A percentile compares a stretch with the other conserved stretches of the same genome.
phyloP scores from a whole-genome alignment of 495 filamentous ascomycete species.

The Penicillium alfredii region DNA sequence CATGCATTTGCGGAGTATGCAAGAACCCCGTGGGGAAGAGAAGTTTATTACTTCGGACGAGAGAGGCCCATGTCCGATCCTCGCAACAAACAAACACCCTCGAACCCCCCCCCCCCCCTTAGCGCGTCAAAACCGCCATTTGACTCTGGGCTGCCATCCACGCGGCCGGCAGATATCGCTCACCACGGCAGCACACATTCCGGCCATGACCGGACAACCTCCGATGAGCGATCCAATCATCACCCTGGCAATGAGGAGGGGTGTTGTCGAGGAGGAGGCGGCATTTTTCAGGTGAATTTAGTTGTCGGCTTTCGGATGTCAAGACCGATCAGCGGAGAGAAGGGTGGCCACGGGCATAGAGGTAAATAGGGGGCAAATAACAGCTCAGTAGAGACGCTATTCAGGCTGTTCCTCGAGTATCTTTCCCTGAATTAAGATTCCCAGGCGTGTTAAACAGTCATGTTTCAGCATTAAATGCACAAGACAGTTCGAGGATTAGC shows the following conservation, averaged over 20 bases:
- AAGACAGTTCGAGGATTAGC: too few species aligned
- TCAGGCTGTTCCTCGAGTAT: too few species aligned
- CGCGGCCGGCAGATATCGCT: neutral
- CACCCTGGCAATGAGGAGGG: conserved; percentile 2
- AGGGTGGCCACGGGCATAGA: too few species aligned
- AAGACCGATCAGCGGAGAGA: conserved; percentile 9
- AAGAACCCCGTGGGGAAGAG: conserved; percentile 32
- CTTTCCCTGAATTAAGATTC: too few species aligned
- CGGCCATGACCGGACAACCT: conserved; percentile 16
- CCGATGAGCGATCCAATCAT: conserved; percentile 12
- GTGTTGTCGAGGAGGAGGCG: conserved; percentile 1
- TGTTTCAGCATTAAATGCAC: too few species aligned
- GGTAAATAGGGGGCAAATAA: too few species aligned
- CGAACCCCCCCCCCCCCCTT: neutral
- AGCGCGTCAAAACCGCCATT: neutral
- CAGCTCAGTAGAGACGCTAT: too few species aligned
- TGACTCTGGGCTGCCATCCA: conserved; percentile 3
- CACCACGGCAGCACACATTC: conserved; percentile 2
- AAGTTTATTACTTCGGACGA: conserved; percentile 20
- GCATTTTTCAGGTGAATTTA: conserved; percentile 3
- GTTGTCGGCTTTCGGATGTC: conserved; percentile 23
- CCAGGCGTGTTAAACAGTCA: too few species aligned
- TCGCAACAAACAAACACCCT: conserved; percentile 1
- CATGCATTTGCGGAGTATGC: conserved; percentile 2
- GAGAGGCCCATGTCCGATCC: conserved; percentile 10